These are phyloP conservation scores for Microstegium vimineum DNA, from an alignment of 176 grass and related monocot species.

Conservation along the genomic window DNA sequence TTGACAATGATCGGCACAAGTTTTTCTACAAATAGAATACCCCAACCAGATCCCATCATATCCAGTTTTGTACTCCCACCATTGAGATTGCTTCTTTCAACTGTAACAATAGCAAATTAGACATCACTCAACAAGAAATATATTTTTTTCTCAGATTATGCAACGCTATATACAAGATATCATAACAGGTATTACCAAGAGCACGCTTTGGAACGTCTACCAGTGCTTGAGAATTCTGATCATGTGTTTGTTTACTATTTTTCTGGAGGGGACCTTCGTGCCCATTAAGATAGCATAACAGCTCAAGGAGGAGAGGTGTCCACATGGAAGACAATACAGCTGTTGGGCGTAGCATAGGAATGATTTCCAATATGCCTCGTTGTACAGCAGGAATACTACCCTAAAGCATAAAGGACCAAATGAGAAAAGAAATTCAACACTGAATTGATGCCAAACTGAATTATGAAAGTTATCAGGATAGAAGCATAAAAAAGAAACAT, in stretches of 20 bases:
- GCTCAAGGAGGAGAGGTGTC: constrained; percentile 65
- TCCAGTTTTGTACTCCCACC: constrained; percentile 36
- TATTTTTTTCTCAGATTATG: constrained; percentile 21
- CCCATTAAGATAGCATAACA: constrained; percentile 82
- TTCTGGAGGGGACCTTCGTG: constrained; percentile 49
- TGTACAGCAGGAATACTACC: constrained; percentile 72
- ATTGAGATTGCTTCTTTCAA: constrained; percentile 41
- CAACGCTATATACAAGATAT: constrained; percentile 5
- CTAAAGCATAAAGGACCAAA: constrained; percentile 43
- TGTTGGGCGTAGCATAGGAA: constrained; percentile 76
- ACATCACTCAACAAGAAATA: constrained; percentile 23
- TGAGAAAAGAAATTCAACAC: constrained; percentile 18
- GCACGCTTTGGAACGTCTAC: constrained; percentile 22
- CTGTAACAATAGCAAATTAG: constrained; percentile 30
- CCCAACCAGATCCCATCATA: constrained; percentile 54
- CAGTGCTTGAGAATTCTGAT: constrained; percentile 26
- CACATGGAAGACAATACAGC: constrained; percentile 68
- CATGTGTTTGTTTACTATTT: constrained; percentile 40
- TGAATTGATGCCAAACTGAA: not conserved
- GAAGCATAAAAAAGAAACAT: constrained; percentile 23
- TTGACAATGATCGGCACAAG: constrained; percentile 84
- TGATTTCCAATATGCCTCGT: constrained; percentile 83
- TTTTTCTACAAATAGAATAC: constrained; percentile 79
- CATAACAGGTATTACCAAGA: constrained; percentile 37
- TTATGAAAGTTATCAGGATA: constrained; percentile 22